Base-by-base conservation (phyloP, 345 rosid genomes). In the Clarkia xantiana region DNA sequence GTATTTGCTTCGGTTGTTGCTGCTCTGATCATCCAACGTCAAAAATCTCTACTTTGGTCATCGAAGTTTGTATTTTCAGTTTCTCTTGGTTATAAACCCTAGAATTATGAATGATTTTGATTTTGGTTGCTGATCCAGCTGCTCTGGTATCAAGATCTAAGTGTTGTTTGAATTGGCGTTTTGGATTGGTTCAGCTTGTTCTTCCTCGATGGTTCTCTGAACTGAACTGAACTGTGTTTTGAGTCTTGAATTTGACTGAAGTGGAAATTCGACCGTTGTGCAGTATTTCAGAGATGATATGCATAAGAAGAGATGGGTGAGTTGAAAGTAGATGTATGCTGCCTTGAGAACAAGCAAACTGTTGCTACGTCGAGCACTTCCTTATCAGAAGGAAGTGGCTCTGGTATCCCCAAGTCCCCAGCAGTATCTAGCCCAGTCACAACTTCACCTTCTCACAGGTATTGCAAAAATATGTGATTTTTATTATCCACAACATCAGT, bases 261-360 rank as follows among this genome's bases (percentile, higher is more conserved):
- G 36, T 29, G 36, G 36, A 29, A 5, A 29, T 54, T 43, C 44
- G 36, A 43, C 45, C 25, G 56, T 43, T 54, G 19, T 13, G 10
- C 55, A 56, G 58, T 68, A 66, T 56, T 65, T 62, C 68, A 54
- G 66, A 61, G 67, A 63, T 75, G 76, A 62, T 58, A 29, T 29
- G 4, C 62, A 62, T 58, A 70, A 80, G 47, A 62, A 55, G 79
- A 56, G 65, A 75, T 66, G 78, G 74, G 58, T 62, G 82, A 80
- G 65, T 63, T 58, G 40, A 77, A 60, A 61, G 47, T 54, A 17
- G 91, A 86, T 62, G 81, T 73, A 68, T 55, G 73, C 58, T 83
- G 98, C 70, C 75, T 76, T 56, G 95, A 79, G 65, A 90, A 90
- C 69, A 90, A 78, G 63, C 96, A 90, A 71, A 70, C 70, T 64